Evolutionary conservation across 2,329 filamentous ascomycete genomes (phyloP), one percentile per base, ranked within the genome.

Genomic region (Colletotrichum eleusines): DNA sequence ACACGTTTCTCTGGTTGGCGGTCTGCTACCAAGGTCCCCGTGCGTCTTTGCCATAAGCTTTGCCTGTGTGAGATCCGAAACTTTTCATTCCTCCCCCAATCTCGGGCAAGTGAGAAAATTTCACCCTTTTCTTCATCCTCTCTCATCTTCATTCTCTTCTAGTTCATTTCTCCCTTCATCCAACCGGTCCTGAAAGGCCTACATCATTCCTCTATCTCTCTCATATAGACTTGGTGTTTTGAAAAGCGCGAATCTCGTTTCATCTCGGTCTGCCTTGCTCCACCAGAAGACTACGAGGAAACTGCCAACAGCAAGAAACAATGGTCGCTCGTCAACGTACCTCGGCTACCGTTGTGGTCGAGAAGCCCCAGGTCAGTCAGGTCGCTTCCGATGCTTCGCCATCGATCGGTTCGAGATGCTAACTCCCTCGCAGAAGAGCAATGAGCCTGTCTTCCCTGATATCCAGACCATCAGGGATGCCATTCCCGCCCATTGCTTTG

Each of bases 401-500:
- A 57, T 71, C 55, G 42, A 59, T 59, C 28, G 11, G 35, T 26
- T n/a, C 18, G 12, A 20, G 31, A 8, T 53, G 26, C 65, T 69
- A 54, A 69, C 38, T 20, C 42, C 28, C 42, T 44, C 23, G 9
- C 46, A 72, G 68, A 64, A 67, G 55, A 68, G 28, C 54, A 42
- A 57, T 31, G 69, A 72, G 71, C 59, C 69, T 23, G 68, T 69
- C 72, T 82, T 84, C 72, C 84, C 84, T 54, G 84, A 86, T 74
- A 84, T 86, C 74, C 83, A 84, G 76, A 83, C 83, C 58, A 80
- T 86, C 73, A 78, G 82, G 62, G 80, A 85, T 74, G 85, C 88
- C 62, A 90, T 91, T 73, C 89, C 89, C 33, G 80, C 84, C 20
- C 84, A 90, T 77, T 91, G 89, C 83, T 90, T 91, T 80, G 78